A percentile compares a stretch with the other conserved stretches of the same genome.
phyloP scores from a whole-genome alignment of 78 protist species.

The Chrysochromulina tobinii region DNA sequence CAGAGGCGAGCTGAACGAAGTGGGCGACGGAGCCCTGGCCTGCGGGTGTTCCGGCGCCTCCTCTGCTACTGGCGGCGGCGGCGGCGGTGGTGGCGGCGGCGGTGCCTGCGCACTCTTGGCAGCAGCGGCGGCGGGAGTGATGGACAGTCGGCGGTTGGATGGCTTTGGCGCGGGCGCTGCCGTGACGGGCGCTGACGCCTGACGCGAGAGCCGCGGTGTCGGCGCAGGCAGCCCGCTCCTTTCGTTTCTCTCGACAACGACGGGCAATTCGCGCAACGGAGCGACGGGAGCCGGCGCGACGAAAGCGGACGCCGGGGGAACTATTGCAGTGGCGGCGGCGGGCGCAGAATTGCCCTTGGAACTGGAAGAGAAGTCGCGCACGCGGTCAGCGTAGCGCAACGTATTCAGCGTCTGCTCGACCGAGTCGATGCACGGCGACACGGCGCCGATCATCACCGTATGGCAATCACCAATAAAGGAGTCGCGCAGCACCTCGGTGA shows the following conservation, averaged over 20 bases:
- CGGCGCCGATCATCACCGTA: background rate
- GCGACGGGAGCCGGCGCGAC: too few relatives aligned
- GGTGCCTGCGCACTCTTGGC: background rate
- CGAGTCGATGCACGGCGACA: background rate
- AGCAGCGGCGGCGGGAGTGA: background rate
- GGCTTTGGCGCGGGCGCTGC: background rate
- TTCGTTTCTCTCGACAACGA: too few relatives aligned
- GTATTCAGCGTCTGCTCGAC: constrained; percentile 21
- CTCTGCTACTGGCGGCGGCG: background rate
- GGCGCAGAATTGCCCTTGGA: background rate
- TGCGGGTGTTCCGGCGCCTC: background rate
- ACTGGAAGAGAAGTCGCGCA: background rate
- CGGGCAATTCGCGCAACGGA: too few relatives aligned
- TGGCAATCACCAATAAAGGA: background rate
- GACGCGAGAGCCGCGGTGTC: background rate
- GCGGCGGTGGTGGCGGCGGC: background rate
- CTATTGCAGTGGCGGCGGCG: too few relatives aligned
- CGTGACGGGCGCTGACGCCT: background rate
- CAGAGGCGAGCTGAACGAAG: too few relatives aligned
- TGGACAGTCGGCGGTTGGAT: too few relatives aligned
- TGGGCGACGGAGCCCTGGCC: too few relatives aligned
- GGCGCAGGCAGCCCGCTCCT: too few relatives aligned
- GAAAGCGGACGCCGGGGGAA: too few relatives aligned
- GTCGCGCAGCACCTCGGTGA: constrained; percentile 28
- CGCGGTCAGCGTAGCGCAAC: background rate